Evolutionary conservation across 306 rosid species (phyloP), one percentile per base, ranked within the genome.

Genomic region (Lablab purpureus): DNA sequence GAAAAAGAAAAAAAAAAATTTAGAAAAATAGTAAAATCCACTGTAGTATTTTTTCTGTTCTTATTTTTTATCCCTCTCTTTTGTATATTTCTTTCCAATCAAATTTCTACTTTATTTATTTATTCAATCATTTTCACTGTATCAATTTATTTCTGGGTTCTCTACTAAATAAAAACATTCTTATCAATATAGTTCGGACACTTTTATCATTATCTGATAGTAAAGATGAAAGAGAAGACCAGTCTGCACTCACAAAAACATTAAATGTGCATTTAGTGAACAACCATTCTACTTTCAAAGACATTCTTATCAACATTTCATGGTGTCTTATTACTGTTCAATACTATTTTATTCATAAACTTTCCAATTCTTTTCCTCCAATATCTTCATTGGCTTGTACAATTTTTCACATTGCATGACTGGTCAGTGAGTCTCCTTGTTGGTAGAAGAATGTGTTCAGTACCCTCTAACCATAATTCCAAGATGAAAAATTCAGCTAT

Each of bases 361-460:
- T 62, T 21, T 19, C 58, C 46, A 56, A 40, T 36, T 73, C 11
- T 30, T 18, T 36, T 43, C n/a, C 59, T 72, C 71, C 67, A 69
- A n/a, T n/a, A 66, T 67, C 34, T 56, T 67, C 58, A 59, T 3
- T 60, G 30, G 25, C 59, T 49, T 63, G 52, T 65, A 75, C 46
- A n/a, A 36, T 18, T 10, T 15, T 2, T 4, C 37, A 37, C 7
- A 36, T 4, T 37, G 17, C 60, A 60, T 23, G 21, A 45, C 45
- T 27, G 80, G 79, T 74, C 5, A 10, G 51, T 60, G 60, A 28
- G 22, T 60, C 6, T 62, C 17, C 80, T 30, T 10, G 32, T 5
- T 43, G 23, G 32, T 46, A 23, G 25, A 15, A 23, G 58, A 69
- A 8, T 25, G 0, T 25, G 43, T 25, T 51, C 0, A 15, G 10